A percentile compares a stretch with the other conserved stretches of the same genome.
phyloP scores from a whole-genome alignment of 768 basidiomycete species.

The Cubamyces lactineus region DNA sequence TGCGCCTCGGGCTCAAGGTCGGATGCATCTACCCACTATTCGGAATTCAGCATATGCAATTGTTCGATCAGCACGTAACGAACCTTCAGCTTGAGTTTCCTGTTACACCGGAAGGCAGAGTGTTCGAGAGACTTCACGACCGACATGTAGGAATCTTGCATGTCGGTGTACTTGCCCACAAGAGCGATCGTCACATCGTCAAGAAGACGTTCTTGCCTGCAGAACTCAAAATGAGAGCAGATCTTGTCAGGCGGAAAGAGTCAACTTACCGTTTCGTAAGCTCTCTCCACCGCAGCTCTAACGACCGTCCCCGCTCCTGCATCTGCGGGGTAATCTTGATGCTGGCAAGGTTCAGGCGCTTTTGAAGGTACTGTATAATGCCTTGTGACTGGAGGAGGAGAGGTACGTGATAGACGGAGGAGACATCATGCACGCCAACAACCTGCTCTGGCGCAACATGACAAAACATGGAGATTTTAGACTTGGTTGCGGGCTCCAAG shows the following conservation, averaged over 20 bases:
- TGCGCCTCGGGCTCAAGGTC: conserved; percentile 85
- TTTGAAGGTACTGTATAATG: conserved; percentile 82
- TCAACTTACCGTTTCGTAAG: conserved; percentile 71
- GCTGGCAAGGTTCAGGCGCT: conserved; percentile 73
- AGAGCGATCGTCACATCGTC: conserved; percentile 88
- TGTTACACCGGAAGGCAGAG: conserved; percentile 88
- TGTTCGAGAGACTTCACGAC: conserved; percentile 97
- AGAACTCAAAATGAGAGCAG: background rate
- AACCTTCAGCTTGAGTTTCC: conserved; percentile 82
- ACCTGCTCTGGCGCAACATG: conserved; percentile 91
- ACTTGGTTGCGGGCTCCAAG: conserved; percentile 83
- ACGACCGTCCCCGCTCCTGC: conserved; percentile 59
- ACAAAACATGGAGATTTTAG: conserved; percentile 99
- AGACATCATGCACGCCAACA: conserved; percentile 93
- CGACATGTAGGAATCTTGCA: conserved; percentile 98
- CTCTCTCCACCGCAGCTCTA: conserved; percentile 81
- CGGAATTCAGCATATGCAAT: background rate
- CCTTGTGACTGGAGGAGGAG: conserved; percentile 90
- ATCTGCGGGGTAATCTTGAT: conserved; percentile 59
- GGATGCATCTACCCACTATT: conserved; percentile 94
- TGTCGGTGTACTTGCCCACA: conserved; percentile 96
- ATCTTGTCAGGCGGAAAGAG: no score
- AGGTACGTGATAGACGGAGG: conserved; percentile 97
- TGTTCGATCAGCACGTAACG: conserved; percentile 22
- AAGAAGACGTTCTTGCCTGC: conserved; percentile 90